A percentile compares a stretch with the other conserved stretches of the same genome.
These are phyloP conservation scores for Claviceps fusiformis DNA, from an alignment of 2,329 filamentous ascomycete genomes.

Conservation along the genomic window DNA sequence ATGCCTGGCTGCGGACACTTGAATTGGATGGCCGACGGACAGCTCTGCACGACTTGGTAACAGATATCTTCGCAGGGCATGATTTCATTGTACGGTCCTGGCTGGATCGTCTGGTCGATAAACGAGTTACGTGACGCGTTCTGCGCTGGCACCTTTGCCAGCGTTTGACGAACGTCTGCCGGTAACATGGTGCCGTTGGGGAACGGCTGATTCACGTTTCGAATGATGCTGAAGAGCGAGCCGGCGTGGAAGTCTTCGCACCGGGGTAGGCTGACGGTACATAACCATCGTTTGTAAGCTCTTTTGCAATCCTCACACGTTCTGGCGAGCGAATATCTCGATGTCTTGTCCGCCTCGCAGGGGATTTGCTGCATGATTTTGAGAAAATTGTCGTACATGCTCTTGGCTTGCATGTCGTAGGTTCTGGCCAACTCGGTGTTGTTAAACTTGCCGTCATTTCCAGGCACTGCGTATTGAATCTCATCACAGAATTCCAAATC, in stretches of 20 bases:
- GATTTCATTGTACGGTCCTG: constrained; percentile 89
- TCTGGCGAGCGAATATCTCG: constrained; percentile 69
- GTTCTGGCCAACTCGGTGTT: constrained; percentile 50
- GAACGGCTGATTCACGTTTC: constrained; percentile 60
- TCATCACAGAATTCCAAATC: constrained; percentile 81
- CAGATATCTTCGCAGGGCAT: constrained; percentile 81
- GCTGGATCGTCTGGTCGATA: constrained; percentile 59
- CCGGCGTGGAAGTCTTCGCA: constrained; percentile 67
- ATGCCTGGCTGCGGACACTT: constrained; percentile 46
- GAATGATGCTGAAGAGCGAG: constrained; percentile 31
- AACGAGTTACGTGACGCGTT: constrained; percentile 50
- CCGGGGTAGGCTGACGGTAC: constrained; percentile 80
- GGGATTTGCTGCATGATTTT: constrained; percentile 72
- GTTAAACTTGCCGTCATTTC: constrained; percentile 51
- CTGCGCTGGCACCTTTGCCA: constrained; percentile 12
- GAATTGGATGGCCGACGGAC: constrained; percentile 65
- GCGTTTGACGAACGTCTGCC: constrained; percentile 15
- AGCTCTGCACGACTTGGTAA: constrained; percentile 72
- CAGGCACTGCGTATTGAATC: constrained; percentile 82
- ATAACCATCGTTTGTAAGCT: constrained; percentile 92
- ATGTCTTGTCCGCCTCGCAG: constrained; percentile 62
- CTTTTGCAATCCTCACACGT: constrained; percentile 60
- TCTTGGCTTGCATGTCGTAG: constrained; percentile 64
- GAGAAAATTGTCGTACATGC: constrained; percentile 63
- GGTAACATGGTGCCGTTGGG: constrained; percentile 50